Evolutionary conservation across 225 moss, liverwort and hornwort genomes (phyloP).

Genomic region (Straminergon stramineum): DNA sequence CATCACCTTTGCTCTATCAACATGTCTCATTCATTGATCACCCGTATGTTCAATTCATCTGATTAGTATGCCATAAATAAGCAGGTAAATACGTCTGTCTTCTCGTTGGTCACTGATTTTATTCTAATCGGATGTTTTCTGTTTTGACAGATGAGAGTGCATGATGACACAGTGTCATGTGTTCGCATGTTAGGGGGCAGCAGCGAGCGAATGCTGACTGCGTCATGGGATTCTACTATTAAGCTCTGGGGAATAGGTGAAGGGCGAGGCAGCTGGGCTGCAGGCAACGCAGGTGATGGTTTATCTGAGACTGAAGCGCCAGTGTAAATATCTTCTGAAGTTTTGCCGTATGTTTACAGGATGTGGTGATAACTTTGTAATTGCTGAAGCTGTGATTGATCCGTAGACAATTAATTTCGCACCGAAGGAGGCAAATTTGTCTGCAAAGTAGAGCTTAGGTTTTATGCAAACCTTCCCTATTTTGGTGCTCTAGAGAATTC

Average conservation of each 20-base stretch:
- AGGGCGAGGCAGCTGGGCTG: conserved; percentile 83
- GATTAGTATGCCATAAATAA: neutral
- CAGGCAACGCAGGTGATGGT: conserved; percentile 49
- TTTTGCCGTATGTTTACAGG: neutral
- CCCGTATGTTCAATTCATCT: neutral
- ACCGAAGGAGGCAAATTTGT: neutral
- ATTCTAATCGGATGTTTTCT: conserved; percentile 7
- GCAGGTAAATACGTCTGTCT: neutral
- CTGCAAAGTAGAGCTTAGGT: neutral
- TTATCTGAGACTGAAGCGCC: neutral
- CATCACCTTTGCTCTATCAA: neutral
- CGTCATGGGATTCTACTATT: conserved; percentile 93
- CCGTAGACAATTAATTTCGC: neutral
- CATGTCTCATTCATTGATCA: neutral
- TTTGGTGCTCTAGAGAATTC: neutral
- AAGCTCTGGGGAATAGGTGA: conserved; percentile 93
- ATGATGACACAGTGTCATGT: conserved; percentile 94
- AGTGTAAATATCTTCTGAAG: neutral
- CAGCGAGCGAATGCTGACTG: conserved; percentile 77
- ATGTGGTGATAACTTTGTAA: neutral
- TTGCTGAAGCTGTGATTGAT: neutral
- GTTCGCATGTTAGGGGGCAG: conserved; percentile 61
- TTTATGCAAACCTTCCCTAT: neutral
- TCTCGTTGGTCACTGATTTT: neutral
- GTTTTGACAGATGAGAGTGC: conserved; percentile 74